Conservation (phyloP, 2,329 filamentous ascomycete genomes). For the Cercospora nicotianae region DNA sequence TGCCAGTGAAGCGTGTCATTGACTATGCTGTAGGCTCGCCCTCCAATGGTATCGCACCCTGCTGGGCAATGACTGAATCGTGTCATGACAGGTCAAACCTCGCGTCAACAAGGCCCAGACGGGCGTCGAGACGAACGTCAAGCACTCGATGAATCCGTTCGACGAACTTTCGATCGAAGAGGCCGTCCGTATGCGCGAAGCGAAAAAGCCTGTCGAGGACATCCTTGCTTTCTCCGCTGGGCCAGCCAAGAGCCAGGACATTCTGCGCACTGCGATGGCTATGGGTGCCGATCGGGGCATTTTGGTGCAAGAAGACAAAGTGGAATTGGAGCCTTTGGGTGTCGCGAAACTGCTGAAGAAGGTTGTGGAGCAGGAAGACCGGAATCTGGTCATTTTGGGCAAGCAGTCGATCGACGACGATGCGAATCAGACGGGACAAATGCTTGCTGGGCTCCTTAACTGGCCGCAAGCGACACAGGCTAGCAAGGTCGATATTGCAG, state of each 20-base stretch:
- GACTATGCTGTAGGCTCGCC: slow-evolving; percentile 57
- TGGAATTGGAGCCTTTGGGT: slow-evolving; percentile 81
- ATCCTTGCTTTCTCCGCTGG: slow-evolving; percentile 89
- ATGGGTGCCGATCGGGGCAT: slow-evolving; percentile 95
- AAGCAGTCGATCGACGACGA: slow-evolving; percentile 99
- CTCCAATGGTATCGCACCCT: slow-evolving; percentile 1
- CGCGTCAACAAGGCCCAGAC: slow-evolving; percentile 72
- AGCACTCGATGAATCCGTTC: slow-evolving; percentile 98
- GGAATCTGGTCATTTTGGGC: slow-evolving; percentile 88
- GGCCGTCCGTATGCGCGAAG: slow-evolving; percentile 88
- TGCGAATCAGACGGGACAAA: slow-evolving; percentile 92
- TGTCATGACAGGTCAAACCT: slow-evolving; percentile 60
- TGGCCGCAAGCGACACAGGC: slow-evolving; percentile 97
- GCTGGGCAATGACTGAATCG: slow-evolving; percentile 1
- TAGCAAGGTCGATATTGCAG: slow-evolving; percentile 74
- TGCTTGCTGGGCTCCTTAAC: slow-evolving; percentile 87
- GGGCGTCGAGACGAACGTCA: slow-evolving; percentile 88
- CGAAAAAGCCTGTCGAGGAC: slow-evolving; percentile 69
- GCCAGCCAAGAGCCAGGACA: slow-evolving; percentile 81
- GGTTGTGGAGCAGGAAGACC: slow-evolving; percentile 78
- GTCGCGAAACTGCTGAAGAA: slow-evolving; percentile 85
- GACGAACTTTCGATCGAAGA: slow-evolving; percentile 98
- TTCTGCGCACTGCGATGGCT: slow-evolving; percentile 93
- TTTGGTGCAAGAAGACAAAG: slow-evolving; percentile 69
- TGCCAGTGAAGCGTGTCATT: slow-evolving; percentile 59